phyloP scores from a whole-genome alignment of 2,329 filamentous ascomycete genomes.

The Diaporthe ilicicola region DNA sequence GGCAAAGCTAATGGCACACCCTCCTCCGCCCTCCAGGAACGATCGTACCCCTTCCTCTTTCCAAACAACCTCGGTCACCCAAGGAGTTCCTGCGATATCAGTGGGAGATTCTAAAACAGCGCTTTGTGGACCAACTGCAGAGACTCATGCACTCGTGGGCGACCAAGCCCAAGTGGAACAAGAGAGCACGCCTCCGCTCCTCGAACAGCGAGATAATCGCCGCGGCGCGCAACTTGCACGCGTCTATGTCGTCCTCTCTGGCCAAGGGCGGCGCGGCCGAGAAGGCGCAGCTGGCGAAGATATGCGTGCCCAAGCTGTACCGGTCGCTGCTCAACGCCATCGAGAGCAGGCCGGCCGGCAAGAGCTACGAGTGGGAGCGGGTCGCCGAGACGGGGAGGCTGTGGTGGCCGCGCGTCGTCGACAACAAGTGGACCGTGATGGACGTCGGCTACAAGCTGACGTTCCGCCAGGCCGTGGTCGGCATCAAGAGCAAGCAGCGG shows the following conservation, averaged over 20 bases:
- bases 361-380: slow-evolving; percentile 63
- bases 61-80: slow-evolving; percentile 43
- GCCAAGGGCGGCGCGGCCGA: slow-evolving; percentile 59
- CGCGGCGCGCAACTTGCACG: slow-evolving; percentile 67
- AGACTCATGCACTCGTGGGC: slow-evolving; percentile 46
- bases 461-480: slow-evolving; percentile 68
- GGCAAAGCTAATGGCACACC: not conserved
- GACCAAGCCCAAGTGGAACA: slow-evolving; percentile 52
- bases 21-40: slow-evolving; percentile 48
- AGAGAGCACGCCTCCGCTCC: slow-evolving; percentile 41
- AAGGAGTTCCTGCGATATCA: slow-evolving; percentile 46
- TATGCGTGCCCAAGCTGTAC: slow-evolving; percentile 64
- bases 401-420: slow-evolving; percentile 59
- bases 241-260: slow-evolving; percentile 67
- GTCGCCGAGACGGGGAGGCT: slow-evolving; percentile 55
- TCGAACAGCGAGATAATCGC: slow-evolving; percentile 53
- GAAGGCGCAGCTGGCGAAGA: slow-evolving; percentile 54
- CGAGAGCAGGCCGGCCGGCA: slow-evolving; percentile 55
- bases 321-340: slow-evolving; percentile 62
- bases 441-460: slow-evolving; percentile 42
- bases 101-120: slow-evolving; percentile 47
- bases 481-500: slow-evolving; percentile 65
- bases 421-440: slow-evolving; percentile 52
- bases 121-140: slow-evolving; percentile 46
- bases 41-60: slow-evolving; percentile 55